Percentiles rank a stretch among this genome's conserved stretches.
phyloP scores from a whole-genome alignment of 345 rosid species.

The Combretum micranthum region DNA sequence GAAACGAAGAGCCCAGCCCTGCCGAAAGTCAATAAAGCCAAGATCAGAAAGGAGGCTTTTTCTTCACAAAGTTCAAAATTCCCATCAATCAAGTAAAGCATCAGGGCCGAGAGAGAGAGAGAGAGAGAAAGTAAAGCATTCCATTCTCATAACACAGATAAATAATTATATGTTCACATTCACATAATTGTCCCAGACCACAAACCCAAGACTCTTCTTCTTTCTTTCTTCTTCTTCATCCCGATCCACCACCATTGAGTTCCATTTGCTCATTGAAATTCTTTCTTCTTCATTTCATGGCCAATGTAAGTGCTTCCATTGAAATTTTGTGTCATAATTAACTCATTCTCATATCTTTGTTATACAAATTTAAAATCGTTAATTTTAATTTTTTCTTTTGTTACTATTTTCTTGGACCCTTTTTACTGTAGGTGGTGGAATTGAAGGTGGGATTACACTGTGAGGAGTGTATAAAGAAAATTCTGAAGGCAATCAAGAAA shows the following conservation, averaged over 20 bases:
- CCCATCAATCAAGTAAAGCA: conserved; percentile 23
- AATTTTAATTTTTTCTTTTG: not conserved
- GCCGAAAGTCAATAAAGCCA: conserved; percentile 11
- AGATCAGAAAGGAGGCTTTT: conserved; percentile 21
- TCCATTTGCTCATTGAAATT: not conserved
- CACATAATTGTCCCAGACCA: not conserved
- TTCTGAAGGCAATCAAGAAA: conserved; percentile 83
- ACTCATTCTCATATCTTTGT: not conserved
- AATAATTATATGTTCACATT: not conserved
- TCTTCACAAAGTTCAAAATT: conserved; percentile 2
- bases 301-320: conserved; percentile 24
- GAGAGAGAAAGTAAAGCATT: no score
- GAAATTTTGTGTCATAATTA: not conserved
- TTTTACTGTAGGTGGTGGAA: conserved; percentile 57
- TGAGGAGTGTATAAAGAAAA: conserved; percentile 69
- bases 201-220: no score
- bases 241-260: not conserved
- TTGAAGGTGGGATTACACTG: conserved; percentile 76
- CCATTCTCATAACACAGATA: conserved; percentile 16
- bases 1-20: not conserved
- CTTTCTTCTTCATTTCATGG: conserved; percentile 15
- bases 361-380: not conserved
- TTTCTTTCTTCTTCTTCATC: not conserved
- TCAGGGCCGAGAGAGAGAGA: no score
- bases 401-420: not conserved